A percentile compares a stretch with the other conserved stretches of the same genome.
phyloP scores from a whole-genome alignment of 2,329 filamentous ascomycete genomes.

The Paracorniculantispora psalliotae region DNA sequence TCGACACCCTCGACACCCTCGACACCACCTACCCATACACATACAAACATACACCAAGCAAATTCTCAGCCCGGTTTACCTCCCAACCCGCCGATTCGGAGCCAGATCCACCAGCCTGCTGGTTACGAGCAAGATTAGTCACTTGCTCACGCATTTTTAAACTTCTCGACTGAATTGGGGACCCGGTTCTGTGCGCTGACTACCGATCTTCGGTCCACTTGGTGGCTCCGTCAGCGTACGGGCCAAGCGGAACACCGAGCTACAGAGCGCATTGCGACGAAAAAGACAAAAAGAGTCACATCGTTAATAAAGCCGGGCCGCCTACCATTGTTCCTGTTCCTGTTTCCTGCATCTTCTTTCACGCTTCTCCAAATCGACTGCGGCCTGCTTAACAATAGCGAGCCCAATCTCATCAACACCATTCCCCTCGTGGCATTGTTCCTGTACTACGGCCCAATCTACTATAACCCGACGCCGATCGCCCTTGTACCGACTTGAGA shows the following conservation, averaged over 20 bases:
- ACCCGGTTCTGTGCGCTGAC: constrained; percentile 8
- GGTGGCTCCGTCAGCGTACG: constrained; percentile 2
- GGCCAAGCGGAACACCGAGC: constrained; percentile 12
- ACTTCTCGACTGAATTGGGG: constrained; percentile 6
- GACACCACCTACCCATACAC: not conserved
- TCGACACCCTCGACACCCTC: not conserved
- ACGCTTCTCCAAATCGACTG: not conserved
- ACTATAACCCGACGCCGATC: constrained; percentile 8
- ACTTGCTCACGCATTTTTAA: constrained; percentile 11
- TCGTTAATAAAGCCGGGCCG: constrained; percentile 7
- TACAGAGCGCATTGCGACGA: constrained; percentile 5
- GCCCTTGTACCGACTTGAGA: not conserved
- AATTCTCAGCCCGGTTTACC: not conserved
- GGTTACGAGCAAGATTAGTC: constrained; percentile 11
- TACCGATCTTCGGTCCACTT: constrained; percentile 11
- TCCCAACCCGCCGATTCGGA: constrained; percentile 12
- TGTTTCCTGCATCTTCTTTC: constrained; percentile 1
- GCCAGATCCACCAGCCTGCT: constrained; percentile 8
- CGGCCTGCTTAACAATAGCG: constrained; percentile 1
- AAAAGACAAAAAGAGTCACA: constrained; percentile 9
- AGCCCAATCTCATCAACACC: not conserved
- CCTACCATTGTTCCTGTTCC: not conserved
- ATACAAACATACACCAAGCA: not conserved
- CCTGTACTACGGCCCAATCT: constrained; percentile 12
- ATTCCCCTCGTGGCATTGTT: not conserved